Evolutionary conservation across 192 early-diverging fungal species (phyloP), one percentile per base, ranked within the genome.

Genomic region (Podila horticola): DNA sequence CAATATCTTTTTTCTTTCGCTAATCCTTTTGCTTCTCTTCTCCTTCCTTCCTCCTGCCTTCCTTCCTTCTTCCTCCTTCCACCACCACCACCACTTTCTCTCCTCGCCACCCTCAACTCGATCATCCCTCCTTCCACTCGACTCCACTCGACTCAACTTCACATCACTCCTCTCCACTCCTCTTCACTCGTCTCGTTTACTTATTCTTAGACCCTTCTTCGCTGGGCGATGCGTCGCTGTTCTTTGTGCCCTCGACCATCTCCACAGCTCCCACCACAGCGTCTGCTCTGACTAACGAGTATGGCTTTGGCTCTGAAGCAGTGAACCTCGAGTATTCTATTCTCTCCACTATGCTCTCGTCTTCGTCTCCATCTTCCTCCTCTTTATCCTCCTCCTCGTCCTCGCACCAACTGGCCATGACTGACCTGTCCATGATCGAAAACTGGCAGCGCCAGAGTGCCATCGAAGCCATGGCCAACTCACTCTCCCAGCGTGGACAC

Each of bases 241-340:
- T 26, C 52, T 55, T n/a, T 22, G 20, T 26, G 5, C n/a, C 52
- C 24, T 55, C 24, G 52, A 55, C 52, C 2, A 20, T 55, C 52
- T 26, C 24, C 2, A 45, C 52, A n/a, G 1, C 52, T 6, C 52
- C 52, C 52, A 55, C 24, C 20, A 24, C 52, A 12, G 52, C 52
- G n/a, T 55, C 52, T 55, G 52, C 30, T 26, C 33, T 31, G 45
- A 66, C 49, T 45, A 38, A 49, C 30, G 20, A 55, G 52, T 55
- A 87, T 76, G 88, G 90, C 22, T 98, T 98, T 89, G 94, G 93
- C 45, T 98, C 97, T 6, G 94, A 94, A 41, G 86, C 94, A 30
- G 86, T 93, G 72, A 97, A 94, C 79, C 89, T 95, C 26, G 97
- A 98, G 81, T 96, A 96, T 75, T 90, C 93, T n/a, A 92, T 97